phyloP scores from a whole-genome alignment of 2,329 filamentous ascomycete species.

The Aspergillus neotritici region DNA sequence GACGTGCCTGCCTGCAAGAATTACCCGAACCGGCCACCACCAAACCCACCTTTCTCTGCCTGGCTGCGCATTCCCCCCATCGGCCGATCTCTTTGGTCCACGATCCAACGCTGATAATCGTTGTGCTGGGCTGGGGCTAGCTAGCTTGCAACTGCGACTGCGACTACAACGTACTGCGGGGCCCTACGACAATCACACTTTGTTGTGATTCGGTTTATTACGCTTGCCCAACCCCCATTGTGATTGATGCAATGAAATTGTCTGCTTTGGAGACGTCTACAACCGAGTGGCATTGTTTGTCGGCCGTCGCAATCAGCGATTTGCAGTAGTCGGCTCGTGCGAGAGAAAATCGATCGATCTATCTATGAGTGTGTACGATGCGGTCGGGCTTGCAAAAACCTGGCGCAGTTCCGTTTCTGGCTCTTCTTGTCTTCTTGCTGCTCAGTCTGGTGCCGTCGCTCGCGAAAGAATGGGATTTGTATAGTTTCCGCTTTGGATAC shows the following conservation, averaged over 20 bases:
- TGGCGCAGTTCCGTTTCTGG: constrained; percentile 30
- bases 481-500: constrained; percentile 25
- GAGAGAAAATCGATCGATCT: too few relatives aligned
- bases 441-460: constrained; percentile 31
- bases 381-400: constrained; percentile 31
- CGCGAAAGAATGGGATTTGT: constrained; percentile 24
- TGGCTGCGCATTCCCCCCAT: too few relatives aligned
- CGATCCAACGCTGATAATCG: too few relatives aligned
- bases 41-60: too few relatives aligned
- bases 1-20: constrained; percentile 2
- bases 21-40: neutral
- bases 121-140: too few relatives aligned
- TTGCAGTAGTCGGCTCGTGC: constrained; percentile 4
- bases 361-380: constrained; percentile 25
- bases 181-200: too few relatives aligned
- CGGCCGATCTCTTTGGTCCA: too few relatives aligned
- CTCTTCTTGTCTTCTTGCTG: constrained; percentile 29
- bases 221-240: too few relatives aligned
- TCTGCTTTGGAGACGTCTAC: neutral
- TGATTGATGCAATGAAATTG: neutral
- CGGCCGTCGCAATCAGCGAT: constrained; percentile 2
- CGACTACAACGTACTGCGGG: too few relatives aligned
- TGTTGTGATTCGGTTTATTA: too few relatives aligned
- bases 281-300: neutral
- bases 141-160: too few relatives aligned